Percentiles rank a stretch among this genome's conserved stretches.
Conservation (phyloP, 23 red algal genomes). For the Chondrus crispus region DNA sequence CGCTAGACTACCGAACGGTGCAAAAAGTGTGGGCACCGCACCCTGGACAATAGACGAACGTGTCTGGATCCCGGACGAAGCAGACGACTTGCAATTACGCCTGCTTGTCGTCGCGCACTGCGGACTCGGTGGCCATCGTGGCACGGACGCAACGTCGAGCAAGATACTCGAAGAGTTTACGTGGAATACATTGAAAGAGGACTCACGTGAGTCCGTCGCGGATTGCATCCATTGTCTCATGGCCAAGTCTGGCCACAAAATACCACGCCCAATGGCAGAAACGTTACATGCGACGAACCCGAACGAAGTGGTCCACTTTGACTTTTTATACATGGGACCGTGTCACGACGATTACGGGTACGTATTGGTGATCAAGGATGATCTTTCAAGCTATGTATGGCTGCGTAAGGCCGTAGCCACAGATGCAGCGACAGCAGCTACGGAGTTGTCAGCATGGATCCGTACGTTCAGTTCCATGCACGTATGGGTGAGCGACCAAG, state of each 20-base stretch:
- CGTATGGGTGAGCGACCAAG: slow-evolving; percentile 11
- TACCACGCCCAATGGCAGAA: not conserved
- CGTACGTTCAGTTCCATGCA: not conserved
- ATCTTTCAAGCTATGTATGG: not conserved
- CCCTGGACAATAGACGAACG: not conserved
- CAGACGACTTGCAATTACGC: not conserved
- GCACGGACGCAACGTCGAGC: not conserved
- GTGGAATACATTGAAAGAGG: not conserved
- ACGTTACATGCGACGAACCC: not conserved
- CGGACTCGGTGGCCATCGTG: slow-evolving; percentile 11
- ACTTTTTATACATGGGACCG: slow-evolving; percentile 40
- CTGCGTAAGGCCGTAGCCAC: not conserved
- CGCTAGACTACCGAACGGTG: not conserved
- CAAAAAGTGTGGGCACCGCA: not conserved
- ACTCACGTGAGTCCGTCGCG: not conserved
- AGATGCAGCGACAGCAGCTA: not conserved
- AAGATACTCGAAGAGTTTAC: not conserved
- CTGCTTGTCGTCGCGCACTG: not conserved
- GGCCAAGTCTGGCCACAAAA: not conserved
- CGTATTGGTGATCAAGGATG: slow-evolving; percentile 19
- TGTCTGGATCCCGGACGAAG: slow-evolving; percentile 14
- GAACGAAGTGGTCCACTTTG: slow-evolving; percentile 33
- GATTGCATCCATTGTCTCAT: not conserved
- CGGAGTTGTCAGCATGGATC: not conserved
- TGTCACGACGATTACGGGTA: not conserved